These are phyloP conservation scores for Arthrobotrys conoides DNA, from an alignment of 2,329 filamentous ascomycete species.

Conservation along the genomic window DNA sequence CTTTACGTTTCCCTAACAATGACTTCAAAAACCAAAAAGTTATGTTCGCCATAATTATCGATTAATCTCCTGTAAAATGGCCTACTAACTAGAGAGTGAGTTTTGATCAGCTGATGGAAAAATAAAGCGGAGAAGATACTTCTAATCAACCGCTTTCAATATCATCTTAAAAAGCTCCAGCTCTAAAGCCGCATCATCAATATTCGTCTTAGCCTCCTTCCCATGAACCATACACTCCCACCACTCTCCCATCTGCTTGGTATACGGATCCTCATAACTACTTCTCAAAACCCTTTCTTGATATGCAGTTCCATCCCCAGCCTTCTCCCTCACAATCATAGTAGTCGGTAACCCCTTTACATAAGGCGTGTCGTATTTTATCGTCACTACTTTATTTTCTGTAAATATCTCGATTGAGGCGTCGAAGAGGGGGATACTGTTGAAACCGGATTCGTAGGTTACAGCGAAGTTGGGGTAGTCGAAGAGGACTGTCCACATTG, in stretches of 20 bases:
- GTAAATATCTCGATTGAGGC: slow-evolving; percentile 72
- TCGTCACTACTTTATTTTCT: slow-evolving; percentile 71
- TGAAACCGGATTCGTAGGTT: slow-evolving; percentile 73
- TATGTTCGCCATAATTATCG: too few relatives aligned
- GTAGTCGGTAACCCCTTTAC: slow-evolving; percentile 72
- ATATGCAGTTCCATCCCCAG: slow-evolving; percentile 66
- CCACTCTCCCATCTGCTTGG: slow-evolving; percentile 66
- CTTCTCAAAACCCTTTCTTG: slow-evolving; percentile 67
- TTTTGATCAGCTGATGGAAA: too few relatives aligned
- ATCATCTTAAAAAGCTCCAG: slow-evolving; percentile 64
- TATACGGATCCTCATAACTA: slow-evolving; percentile 69
- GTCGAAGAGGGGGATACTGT: slow-evolving; percentile 72
- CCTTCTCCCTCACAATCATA: slow-evolving; percentile 69
- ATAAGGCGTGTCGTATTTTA: slow-evolving; percentile 74
- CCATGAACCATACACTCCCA: slow-evolving; percentile 65
- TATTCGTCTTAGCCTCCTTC: slow-evolving; percentile 65
- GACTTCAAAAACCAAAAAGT: too few relatives aligned
- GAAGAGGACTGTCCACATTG: slow-evolving; percentile 69
- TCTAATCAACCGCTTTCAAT: slow-evolving; percentile 3
- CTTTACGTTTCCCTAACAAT: too few relatives aligned
- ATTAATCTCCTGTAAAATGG: too few relatives aligned
- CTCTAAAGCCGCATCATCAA: slow-evolving; percentile 65
- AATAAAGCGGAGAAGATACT: too few relatives aligned
- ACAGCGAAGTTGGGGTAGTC: slow-evolving; percentile 71
- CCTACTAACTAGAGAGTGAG: too few relatives aligned